Percentiles rank a stretch among this genome's conserved stretches.
phyloP scores from a whole-genome alignment of 2,329 filamentous ascomycete species.

The Dactylellina drechsleri region DNA sequence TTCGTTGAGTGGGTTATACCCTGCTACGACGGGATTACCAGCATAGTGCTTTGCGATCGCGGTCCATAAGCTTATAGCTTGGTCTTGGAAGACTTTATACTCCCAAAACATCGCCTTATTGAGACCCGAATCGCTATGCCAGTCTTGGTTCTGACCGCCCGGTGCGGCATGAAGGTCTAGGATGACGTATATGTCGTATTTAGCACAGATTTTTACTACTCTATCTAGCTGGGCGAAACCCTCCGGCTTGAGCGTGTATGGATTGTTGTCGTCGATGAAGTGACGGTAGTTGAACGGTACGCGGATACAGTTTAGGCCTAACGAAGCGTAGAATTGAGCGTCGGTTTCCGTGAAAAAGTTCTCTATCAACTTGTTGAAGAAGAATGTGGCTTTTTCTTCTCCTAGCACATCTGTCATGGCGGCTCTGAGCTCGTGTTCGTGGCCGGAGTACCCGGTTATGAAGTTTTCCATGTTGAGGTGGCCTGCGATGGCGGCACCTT shows the following conservation, averaged over 20 bases:
- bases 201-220: conserved; percentile 61
- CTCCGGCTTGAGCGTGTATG: conserved; percentile 63
- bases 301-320: conserved; percentile 65
- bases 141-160: conserved; percentile 66
- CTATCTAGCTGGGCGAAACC: conserved; percentile 64
- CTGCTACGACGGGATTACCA: conserved; percentile 65
- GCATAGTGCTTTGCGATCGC: conserved; percentile 65
- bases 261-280: conserved; percentile 65
- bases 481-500: conserved; percentile 61
- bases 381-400: conserved; percentile 64
- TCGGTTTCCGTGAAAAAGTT: conserved; percentile 66
- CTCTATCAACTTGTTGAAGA: conserved; percentile 65
- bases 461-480: conserved; percentile 64
- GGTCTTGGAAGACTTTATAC: conserved; percentile 66
- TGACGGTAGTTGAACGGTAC: conserved; percentile 65
- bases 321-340: conserved; percentile 65
- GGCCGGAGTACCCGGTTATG: conserved; percentile 66
- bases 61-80: conserved; percentile 66
- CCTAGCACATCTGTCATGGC: conserved; percentile 65
- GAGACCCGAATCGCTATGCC: conserved; percentile 66
- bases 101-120: conserved; percentile 66
- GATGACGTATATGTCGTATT: conserved; percentile 66
- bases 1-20: conserved; percentile 68
- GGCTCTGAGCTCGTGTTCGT: conserved; percentile 64
- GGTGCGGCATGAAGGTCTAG: conserved; percentile 66